Base-by-base conservation (phyloP, 169 alveolate genomes). In the Cardiosporidium cionae region DNA sequence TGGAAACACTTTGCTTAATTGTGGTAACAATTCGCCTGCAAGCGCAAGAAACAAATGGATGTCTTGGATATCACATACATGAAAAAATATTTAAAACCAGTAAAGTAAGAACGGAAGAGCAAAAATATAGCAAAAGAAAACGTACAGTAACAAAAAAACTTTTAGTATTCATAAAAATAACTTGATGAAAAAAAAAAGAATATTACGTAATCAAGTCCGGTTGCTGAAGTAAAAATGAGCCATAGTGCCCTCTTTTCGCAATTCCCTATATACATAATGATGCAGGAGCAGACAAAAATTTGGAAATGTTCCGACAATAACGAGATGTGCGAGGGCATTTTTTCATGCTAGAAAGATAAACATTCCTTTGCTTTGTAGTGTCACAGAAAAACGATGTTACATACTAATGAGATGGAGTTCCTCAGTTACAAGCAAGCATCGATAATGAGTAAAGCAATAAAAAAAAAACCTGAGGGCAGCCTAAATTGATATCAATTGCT, bases 231-330 rank as follows among this genome's bases (percentile, higher is more conserved):
- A 76, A 70, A 37, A 44, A 76, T 65, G 73, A 54, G 36, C 82
- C 82, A 62, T 76, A 76, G 66, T 54, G 72, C 0, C 82, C 82
- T 7, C 70, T 44, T 16, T 58, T 68, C 16, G 82, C 82, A 32
- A 76, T 76, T 35, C 78, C 78, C 70, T 76, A 77, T 9, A 58
- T 32, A 2, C 7, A 9, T 2, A 44, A n/a, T 16, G 25, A 16
- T 16, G 69, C 58, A 16, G 16, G n/a, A 23, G 66, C 1, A 67
- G 29, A 67, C 1, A 64, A 33, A 31, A 33, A 7, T 1, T 16
- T 33, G 66, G 7, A 37, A 7, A 58, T 25, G 23, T 58, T 4
- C 7, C 7, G 32, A 7, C 1, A 7, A 16, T 25, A 1, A 27
- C 52, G 67, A 58, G 67, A 3, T 7, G 67, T 25, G 28, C 3